These are phyloP conservation scores for Favolaschia claudopus DNA, from an alignment of 768 basidiomycete species.

Conservation along the genomic window DNA sequence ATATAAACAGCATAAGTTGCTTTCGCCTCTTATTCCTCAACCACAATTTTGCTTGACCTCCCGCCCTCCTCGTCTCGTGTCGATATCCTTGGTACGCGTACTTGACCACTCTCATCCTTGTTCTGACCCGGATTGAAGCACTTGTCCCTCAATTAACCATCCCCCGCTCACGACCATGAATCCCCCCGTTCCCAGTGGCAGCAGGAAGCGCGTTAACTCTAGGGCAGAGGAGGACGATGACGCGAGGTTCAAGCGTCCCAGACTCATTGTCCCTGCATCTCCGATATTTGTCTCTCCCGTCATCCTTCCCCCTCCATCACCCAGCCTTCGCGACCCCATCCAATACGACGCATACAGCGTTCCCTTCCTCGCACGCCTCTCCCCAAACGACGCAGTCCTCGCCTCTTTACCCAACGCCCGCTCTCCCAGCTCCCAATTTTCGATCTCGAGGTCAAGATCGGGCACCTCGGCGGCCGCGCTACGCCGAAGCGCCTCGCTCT, in stretches of 20 bases:
- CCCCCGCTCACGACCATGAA: slow-evolving; percentile 23
- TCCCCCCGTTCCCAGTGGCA: slow-evolving; percentile 19
- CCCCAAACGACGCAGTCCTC: too few relatives aligned
- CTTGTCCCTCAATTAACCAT: background rate
- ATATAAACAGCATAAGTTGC: slow-evolving; percentile 19
- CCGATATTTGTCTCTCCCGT: slow-evolving; percentile 9
- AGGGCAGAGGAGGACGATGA: slow-evolving; percentile 35
- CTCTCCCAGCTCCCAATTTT: slow-evolving; percentile 15
- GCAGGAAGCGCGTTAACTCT: slow-evolving; percentile 45
- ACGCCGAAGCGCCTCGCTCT: slow-evolving; percentile 36
- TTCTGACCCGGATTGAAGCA: background rate
- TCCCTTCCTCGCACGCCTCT: too few relatives aligned
- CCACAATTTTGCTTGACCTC: slow-evolving; percentile 17
- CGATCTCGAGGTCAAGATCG: background rate
- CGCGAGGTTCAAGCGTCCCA: slow-evolving; percentile 37
- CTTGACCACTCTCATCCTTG: background rate
- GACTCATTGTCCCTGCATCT: slow-evolving; percentile 40
- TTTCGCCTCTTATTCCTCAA: slow-evolving; percentile 18
- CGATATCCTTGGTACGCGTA: slow-evolving; percentile 7
- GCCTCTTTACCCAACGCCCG: slow-evolving; percentile 32
- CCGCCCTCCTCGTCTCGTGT: slow-evolving; percentile 8
- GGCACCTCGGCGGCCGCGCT: slow-evolving; percentile 18
- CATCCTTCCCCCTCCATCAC: background rate
- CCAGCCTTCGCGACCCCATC: background rate
- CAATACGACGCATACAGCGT: too few relatives aligned